Conservation (phyloP, 2,329 filamentous ascomycete genomes). For the Capronia americana region DNA sequence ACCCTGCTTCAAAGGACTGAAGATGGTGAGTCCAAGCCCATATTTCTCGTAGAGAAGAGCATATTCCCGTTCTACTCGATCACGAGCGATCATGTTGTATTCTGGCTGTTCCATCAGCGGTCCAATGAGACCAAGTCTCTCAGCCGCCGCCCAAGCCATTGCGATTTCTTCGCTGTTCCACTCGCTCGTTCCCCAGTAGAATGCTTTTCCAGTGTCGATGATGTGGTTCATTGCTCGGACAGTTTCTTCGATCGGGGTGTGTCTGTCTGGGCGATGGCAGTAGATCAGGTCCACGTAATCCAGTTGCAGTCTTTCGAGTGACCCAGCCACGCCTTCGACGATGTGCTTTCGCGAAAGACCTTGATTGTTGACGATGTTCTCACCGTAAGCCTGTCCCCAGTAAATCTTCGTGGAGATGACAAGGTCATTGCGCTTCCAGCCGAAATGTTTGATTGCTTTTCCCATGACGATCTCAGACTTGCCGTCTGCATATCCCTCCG, state of each 20-base stretch:
- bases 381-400: conserved; percentile 38
- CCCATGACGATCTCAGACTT: conserved; percentile 64
- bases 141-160: conserved; percentile 66
- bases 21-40: conserved; percentile 68
- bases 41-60: conserved; percentile 65
- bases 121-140: conserved; percentile 66
- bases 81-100: conserved; percentile 69
- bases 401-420: conserved; percentile 59
- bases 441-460: conserved; percentile 58
- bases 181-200: conserved; percentile 75
- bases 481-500: conserved; percentile 60
- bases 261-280: conserved; percentile 72
- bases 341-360: conserved; percentile 75
- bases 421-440: conserved; percentile 64
- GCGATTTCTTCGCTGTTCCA: conserved; percentile 72
- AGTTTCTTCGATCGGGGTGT: conserved; percentile 73
- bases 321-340: conserved; percentile 67
- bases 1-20: conserved; percentile 66
- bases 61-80: conserved; percentile 69
- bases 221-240: conserved; percentile 75
- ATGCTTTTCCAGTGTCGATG: conserved; percentile 70
- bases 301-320: conserved; percentile 66
- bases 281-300: conserved; percentile 75
- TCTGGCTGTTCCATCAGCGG: conserved; percentile 71
- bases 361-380: conserved; percentile 69